Evolutionary conservation across 352 stramenopile genomes (phyloP).

Genomic region (Phytophthora crassamura): DNA sequence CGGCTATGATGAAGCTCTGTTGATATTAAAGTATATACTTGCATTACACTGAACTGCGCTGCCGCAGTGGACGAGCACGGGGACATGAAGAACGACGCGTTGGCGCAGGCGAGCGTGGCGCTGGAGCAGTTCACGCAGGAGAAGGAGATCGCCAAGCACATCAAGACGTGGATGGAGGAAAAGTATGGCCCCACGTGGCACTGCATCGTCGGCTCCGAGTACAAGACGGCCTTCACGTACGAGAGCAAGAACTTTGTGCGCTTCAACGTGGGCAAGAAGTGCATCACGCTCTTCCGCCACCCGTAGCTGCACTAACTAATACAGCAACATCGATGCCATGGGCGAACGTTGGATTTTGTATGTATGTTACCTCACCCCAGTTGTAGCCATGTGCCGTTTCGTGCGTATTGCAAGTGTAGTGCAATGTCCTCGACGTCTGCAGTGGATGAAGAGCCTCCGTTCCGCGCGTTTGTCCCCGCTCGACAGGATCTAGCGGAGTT

Average conservation of each 20-base stretch:
- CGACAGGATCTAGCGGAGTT: conserved; percentile 50
- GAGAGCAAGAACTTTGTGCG: conserved; percentile 89
- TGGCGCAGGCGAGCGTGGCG: conserved; percentile 67
- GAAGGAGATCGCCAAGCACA: conserved; percentile 83
- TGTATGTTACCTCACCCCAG: too few relatives aligned
- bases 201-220: conserved; percentile 76
- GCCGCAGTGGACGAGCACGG: conserved; percentile 81
- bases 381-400: conserved; percentile 17
- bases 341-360: too few relatives aligned
- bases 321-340: too few relatives aligned
- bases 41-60: conserved; percentile 3
- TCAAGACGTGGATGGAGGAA: conserved; percentile 79
- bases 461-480: conserved; percentile 59
- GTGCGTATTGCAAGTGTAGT: background rate
- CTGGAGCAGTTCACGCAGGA: conserved; percentile 83
- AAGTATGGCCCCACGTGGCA: conserved; percentile 77
- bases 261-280: conserved; percentile 88
- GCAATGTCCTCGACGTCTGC: background rate
- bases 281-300: conserved; percentile 84
- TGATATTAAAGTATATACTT: background rate
- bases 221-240: conserved; percentile 50
- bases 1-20: background rate
- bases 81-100: conserved; percentile 85
- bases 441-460: conserved; percentile 10
- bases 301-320: conserved; percentile 41